phyloP scores from a whole-genome alignment of 805 yeast genomes.

The Teunomyces atbi region DNA sequence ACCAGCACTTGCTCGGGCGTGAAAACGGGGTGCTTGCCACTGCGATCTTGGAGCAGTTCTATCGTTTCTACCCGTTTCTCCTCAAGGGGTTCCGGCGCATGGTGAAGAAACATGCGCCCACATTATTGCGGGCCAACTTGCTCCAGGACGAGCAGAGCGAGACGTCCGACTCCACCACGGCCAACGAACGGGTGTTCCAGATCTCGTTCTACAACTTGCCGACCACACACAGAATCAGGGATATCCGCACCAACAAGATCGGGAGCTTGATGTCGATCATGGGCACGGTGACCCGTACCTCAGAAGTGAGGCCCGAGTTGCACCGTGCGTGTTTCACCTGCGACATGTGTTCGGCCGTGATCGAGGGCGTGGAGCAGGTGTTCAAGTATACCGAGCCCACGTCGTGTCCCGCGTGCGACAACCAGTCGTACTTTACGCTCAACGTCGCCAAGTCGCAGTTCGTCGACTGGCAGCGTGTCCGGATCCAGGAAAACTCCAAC shows the following conservation, averaged over 20 bases:
- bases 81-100: slow-evolving; percentile 71
- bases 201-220: slow-evolving; percentile 88
- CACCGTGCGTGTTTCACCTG: slow-evolving; percentile 85
- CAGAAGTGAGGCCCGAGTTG: slow-evolving; percentile 94
- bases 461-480: slow-evolving; percentile 93
- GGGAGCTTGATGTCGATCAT: slow-evolving; percentile 82
- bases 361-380: slow-evolving; percentile 88
- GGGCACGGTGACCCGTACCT: slow-evolving; percentile 94
- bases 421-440: slow-evolving; percentile 82
- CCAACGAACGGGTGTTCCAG: slow-evolving; percentile 76
- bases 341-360: slow-evolving; percentile 79
- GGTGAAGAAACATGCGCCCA: slow-evolving; percentile 73
- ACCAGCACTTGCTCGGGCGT: slow-evolving; percentile 66
- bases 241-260: slow-evolving; percentile 82
- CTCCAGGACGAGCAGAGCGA: slow-evolving; percentile 22
- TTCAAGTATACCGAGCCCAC: slow-evolving; percentile 95
- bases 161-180: too few relatives aligned
- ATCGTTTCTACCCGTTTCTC: slow-evolving; percentile 86
- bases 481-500: slow-evolving; percentile 93
- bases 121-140: slow-evolving; percentile 44
- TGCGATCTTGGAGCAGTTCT: slow-evolving; percentile 88
- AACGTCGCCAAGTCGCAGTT: slow-evolving; percentile 82
- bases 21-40: slow-evolving; percentile 87
- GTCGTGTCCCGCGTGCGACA: slow-evolving; percentile 85
- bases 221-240: slow-evolving; percentile 78